A percentile compares a stretch with the other conserved stretches of the same genome.
phyloP scores from a whole-genome alignment of 495 filamentous ascomycete genomes.

The Hypoxylon perforatum region DNA sequence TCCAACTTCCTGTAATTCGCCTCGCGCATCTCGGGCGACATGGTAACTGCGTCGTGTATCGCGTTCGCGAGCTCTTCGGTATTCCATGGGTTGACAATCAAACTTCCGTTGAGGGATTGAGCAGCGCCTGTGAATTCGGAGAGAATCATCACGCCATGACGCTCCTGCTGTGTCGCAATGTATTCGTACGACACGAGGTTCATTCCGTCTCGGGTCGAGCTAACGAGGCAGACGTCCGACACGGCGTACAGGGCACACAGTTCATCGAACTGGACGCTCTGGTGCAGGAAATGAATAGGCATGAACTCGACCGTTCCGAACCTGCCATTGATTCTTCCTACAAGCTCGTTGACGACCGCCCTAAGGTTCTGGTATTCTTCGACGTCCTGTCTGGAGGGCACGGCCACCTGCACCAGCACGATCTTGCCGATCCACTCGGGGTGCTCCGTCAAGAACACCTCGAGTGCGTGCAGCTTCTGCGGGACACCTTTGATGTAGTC shows the following conservation, averaged over 20 bases:
- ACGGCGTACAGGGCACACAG: constrained; percentile 92
- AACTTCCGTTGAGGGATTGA: constrained; percentile 82
- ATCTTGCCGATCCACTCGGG: constrained; percentile 93
- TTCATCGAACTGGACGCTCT: constrained; percentile 87
- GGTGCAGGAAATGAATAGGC: constrained; percentile 94
- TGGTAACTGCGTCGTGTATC: constrained; percentile 84
- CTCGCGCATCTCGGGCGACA: constrained; percentile 83
- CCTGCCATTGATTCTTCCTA: constrained; percentile 90
- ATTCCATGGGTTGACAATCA: constrained; percentile 94
- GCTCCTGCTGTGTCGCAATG: constrained; percentile 85
- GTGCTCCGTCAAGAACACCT: constrained; percentile 89
- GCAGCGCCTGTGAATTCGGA: constrained; percentile 94
- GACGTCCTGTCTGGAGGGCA: constrained; percentile 91
- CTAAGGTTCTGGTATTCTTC: constrained; percentile 96
- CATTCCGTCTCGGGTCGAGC: constrained; percentile 95
- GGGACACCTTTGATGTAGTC: constrained; percentile 98
- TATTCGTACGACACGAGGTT: constrained; percentile 97
- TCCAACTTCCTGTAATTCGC: constrained; percentile 84
- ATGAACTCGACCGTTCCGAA: constrained; percentile 95
- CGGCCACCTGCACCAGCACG: constrained; percentile 91
- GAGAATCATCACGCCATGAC: constrained; percentile 88
- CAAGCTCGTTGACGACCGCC: constrained; percentile 87
- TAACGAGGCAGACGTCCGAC: constrained; percentile 88
- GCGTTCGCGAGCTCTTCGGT: constrained; percentile 87
- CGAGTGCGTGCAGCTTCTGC: constrained; percentile 91